Evolutionary conservation across 1,284 basidiomycete species (phyloP).

Genomic region (Heterobasidion occidentale): DNA sequence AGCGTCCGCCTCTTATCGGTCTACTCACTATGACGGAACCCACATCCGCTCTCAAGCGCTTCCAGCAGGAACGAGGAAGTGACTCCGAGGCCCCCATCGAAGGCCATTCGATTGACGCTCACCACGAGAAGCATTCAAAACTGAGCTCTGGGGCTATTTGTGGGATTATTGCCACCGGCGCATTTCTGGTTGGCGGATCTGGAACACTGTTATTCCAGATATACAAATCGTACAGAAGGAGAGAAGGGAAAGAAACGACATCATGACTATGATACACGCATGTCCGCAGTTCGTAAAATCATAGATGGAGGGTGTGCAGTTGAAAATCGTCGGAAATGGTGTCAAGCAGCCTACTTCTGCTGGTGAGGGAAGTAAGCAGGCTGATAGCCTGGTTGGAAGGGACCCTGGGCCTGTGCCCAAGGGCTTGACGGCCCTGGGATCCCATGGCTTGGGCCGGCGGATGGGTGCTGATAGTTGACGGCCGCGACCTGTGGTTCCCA

Average conservation of each 20-base stretch:
- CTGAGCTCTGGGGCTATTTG: slow-evolving; percentile 18
- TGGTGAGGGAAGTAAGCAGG: slow-evolving; percentile 3
- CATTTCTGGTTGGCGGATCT: slow-evolving; percentile 2
- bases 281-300: not conserved
- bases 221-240: not conserved
- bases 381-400: slow-evolving; percentile 18
- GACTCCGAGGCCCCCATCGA: slow-evolving; percentile 26
- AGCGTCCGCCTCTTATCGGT: slow-evolving; percentile 36
- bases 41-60: slow-evolving; percentile 27
- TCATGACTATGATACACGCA: not conserved
- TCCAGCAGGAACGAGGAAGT: slow-evolving; percentile 35
- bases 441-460: not conserved
- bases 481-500: slow-evolving; percentile 33
- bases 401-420: slow-evolving; percentile 5
- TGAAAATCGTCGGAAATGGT: too few species aligned
- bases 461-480: slow-evolving; percentile 4
- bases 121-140: not conserved
- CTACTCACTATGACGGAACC: slow-evolving; percentile 40
- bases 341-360: not conserved
- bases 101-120: slow-evolving; percentile 8
- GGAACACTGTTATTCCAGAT: not conserved
- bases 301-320: not conserved
- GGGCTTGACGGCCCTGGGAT: not conserved
- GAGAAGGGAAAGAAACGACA: not conserved
- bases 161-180: slow-evolving; percentile 11